phyloP scores from a whole-genome alignment of 352 stramenopile genomes.

The Bremia lactucae region DNA sequence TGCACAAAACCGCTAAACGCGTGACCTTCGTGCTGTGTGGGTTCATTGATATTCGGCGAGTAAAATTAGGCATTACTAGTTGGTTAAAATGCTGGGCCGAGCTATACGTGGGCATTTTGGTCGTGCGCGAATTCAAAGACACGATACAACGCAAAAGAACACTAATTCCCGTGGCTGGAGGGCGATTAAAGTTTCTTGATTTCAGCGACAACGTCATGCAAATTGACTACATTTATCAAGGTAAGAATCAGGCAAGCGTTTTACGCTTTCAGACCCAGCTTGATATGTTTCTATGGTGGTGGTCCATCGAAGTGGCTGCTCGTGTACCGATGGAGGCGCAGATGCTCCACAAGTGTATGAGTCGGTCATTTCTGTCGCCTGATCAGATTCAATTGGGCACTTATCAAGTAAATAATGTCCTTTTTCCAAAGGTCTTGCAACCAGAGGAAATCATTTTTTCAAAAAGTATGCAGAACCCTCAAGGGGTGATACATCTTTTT shows the following conservation, averaged over 20 bases:
- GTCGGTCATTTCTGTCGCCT: conserved; percentile 27
- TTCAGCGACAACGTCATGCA: conserved; percentile 40
- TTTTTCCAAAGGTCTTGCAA: conserved; percentile 39
- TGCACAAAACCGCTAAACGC: conserved; percentile 36
- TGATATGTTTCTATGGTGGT: conserved; percentile 75
- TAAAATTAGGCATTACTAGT: conserved; percentile 30
- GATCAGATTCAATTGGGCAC: conserved; percentile 44
- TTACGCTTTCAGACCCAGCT: conserved; percentile 41
- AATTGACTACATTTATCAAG: conserved; percentile 51
- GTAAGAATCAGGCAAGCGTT: conserved; percentile 24
- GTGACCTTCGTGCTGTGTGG: conserved; percentile 44
- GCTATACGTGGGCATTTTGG: conserved; percentile 55
- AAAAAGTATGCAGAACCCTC: conserved; percentile 8
- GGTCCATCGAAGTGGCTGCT: conserved; percentile 51
- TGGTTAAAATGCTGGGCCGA: conserved; percentile 59
- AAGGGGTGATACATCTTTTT: conserved; percentile 47
- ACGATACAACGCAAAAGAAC: conserved; percentile 46
- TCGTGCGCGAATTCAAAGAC: conserved; percentile 45
- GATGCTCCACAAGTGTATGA: conserved; percentile 39
- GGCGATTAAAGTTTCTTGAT: conserved; percentile 39
- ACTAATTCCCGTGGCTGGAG: conserved; percentile 37
- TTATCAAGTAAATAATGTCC: conserved; percentile 43
- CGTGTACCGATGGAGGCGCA: conserved; percentile 33
- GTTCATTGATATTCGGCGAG: conserved; percentile 31
- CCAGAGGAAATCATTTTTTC: conserved; percentile 6